phyloP scores from a whole-genome alignment of 2,329 filamentous ascomycete species.

The Delphinella strobiligena region DNA sequence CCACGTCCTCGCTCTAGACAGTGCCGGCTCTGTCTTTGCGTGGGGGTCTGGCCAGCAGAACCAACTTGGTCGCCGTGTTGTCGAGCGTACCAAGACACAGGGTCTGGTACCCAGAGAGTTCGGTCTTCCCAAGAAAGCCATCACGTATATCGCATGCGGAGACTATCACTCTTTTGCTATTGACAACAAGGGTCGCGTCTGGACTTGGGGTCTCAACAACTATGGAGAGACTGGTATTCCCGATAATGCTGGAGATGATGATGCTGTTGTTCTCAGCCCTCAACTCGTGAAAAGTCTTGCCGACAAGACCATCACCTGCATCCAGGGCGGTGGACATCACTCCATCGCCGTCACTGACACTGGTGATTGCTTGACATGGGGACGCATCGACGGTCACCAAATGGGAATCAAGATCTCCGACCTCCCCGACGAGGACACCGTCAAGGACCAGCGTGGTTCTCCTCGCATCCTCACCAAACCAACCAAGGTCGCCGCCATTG shows the following conservation, averaged over 20 bases:
- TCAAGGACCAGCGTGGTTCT: constrained; percentile 51
- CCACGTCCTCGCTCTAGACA: constrained; percentile 57
- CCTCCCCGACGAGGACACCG: constrained; percentile 45
- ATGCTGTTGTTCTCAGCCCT: constrained; percentile 61
- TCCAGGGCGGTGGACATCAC: constrained; percentile 67
- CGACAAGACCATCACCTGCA: constrained; percentile 50
- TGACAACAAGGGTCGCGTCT: constrained; percentile 55
- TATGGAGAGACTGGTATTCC: constrained; percentile 67
- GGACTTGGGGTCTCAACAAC: constrained; percentile 77
- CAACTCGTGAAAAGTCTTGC: constrained; percentile 53
- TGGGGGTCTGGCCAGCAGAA: constrained; percentile 67
- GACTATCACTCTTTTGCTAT: constrained; percentile 75
- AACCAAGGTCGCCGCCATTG: constrained; percentile 43
- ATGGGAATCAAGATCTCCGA: constrained; percentile 36
- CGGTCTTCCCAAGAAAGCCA: constrained; percentile 43
- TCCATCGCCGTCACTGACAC: constrained; percentile 46
- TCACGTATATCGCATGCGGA: constrained; percentile 54
- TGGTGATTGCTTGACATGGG: constrained; percentile 48
- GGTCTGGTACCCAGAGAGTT: constrained; percentile 46
- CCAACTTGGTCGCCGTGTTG: constrained; percentile 52
- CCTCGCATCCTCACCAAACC: constrained; percentile 64
- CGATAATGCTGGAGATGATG: constrained; percentile 52
- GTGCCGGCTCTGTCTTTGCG: constrained; percentile 51
- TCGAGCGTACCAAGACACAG: constrained; percentile 45
- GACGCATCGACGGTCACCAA: constrained; percentile 47